Base-by-base conservation (phyloP, 257 asterid species). In the Salvia hispanica region DNA sequence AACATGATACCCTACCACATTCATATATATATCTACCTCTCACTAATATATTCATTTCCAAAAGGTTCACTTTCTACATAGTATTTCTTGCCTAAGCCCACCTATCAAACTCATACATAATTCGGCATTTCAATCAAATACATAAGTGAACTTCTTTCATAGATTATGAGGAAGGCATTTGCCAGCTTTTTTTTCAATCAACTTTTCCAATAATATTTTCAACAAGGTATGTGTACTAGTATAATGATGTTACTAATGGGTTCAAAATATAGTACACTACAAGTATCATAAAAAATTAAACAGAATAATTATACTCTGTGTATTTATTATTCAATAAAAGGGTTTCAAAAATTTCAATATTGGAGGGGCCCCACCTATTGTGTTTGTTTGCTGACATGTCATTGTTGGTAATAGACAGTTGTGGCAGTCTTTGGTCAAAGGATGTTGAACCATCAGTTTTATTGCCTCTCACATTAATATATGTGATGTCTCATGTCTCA, bases 401-500 rank as follows among this genome's bases (percentile, higher is more conserved):
- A 74, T 71, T 57, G 70, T 73, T 74, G 56, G 18, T 13, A 33
- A 34, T 70, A 37, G 55, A 65, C 73, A 64, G 64, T 51, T 9
- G 40, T 45, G 54, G 66, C 53, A 40, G 66, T 68, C 70, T 33
- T 34, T 69, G 82, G 84, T 79, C 81, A 77, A 77, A 74, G 73
- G 39, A 82, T 77, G 71, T 66, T 77, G 79, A 77, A 36, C 47
- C 70, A 74, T 79, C 83, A 68, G 65, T 40, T 76, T 62, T 18
- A 33, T 74, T 52, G 47, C 42, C 52, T 6, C 70, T 14, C 71
- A 15, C 36, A 53, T 50, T 65, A 50, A 39, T 60, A n/a, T 37
- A 48, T 58, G 61, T 56, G 62, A 45, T 65, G 56, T 44, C 36
- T 54, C 34, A 18, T 44, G 60, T 37, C 68, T 42, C 11, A 31